These are phyloP conservation scores for Lotmaria passim DNA, from an alignment of 208 protist genomes.

Conservation along the genomic window DNA sequence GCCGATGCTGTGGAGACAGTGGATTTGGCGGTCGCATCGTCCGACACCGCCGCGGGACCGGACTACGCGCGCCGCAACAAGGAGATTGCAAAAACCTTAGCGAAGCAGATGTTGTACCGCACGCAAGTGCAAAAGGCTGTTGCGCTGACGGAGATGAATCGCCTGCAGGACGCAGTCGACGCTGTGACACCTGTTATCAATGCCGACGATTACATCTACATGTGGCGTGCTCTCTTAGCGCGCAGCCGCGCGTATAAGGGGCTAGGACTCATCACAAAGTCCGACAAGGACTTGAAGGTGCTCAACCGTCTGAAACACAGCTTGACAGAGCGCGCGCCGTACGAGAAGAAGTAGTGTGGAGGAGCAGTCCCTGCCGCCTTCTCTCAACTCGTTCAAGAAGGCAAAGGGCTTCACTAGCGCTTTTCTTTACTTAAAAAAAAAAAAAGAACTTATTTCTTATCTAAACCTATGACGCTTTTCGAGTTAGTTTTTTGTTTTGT, in stretches of 20 bases:
- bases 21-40: conserved; percentile 45
- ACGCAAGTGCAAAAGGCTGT: conserved; percentile 73
- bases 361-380: not conserved
- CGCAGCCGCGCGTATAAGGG: conserved; percentile 79
- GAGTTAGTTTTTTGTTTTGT: conserved; percentile 20
- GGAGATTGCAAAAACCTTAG: conserved; percentile 55
- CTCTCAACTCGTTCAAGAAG: not conserved
- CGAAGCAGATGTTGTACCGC: conserved; percentile 78
- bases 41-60: conserved; percentile 56
- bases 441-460: conserved; percentile 22
- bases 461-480: conserved; percentile 12
- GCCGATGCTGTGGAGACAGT: conserved; percentile 56
- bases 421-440: conserved; percentile 20
- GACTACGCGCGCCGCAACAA: conserved; percentile 54
- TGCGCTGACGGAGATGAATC: conserved; percentile 73
- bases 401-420: not conserved
- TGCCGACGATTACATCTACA: conserved; percentile 87
- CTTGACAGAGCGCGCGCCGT: conserved; percentile 50
- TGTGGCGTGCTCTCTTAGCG: conserved; percentile 87
- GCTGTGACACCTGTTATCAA: conserved; percentile 70
- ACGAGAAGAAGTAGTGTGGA: conserved; percentile 44
- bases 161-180: conserved; percentile 71
- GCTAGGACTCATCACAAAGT: conserved; percentile 78
- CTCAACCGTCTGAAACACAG: conserved; percentile 73
- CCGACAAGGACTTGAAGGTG: conserved; percentile 82